phyloP scores from a whole-genome alignment of 148 eudicot genomes.

The Limonium bicolor region DNA sequence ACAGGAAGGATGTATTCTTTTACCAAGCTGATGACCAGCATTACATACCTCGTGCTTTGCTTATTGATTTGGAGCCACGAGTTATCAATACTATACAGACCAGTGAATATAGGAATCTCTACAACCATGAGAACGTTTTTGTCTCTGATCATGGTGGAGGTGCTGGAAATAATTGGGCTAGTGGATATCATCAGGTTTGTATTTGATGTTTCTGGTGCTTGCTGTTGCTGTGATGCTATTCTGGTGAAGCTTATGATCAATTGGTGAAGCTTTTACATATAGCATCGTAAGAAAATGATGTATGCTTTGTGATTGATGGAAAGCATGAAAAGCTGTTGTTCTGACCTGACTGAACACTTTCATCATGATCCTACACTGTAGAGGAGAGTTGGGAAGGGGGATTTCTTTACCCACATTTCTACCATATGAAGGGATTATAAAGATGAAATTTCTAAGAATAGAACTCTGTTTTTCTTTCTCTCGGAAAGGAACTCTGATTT shows the following conservation, averaged over 20 bases:
- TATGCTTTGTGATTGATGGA: background rate
- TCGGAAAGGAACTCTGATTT: too few species aligned
- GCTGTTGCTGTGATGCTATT: background rate
- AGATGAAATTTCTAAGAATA: too few species aligned
- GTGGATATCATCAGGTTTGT: slow-evolving; percentile 85
- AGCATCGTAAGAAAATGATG: background rate
- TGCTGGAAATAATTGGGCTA: slow-evolving; percentile 98
- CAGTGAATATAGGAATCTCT: slow-evolving; percentile 87
- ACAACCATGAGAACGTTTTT: slow-evolving; percentile 86
- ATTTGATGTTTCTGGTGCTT: background rate
- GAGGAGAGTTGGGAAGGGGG: too few species aligned
- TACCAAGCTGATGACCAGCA: slow-evolving; percentile 99
- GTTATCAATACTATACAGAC: slow-evolving; percentile 95
- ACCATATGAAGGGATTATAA: too few species aligned
- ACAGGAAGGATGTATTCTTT: slow-evolving; percentile 95
- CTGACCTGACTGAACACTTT: too few species aligned
- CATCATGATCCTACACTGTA: too few species aligned
- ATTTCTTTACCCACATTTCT: too few species aligned
- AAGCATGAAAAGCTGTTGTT: too few species aligned
- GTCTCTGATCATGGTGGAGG: slow-evolving; percentile 91
- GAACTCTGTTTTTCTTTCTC: too few species aligned
- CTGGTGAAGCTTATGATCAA: background rate
- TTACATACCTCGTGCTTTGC: slow-evolving; percentile 83
- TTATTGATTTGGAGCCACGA: slow-evolving; percentile 96
- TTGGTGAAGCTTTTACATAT: background rate